Evolutionary conservation across 2,329 filamentous ascomycete species (phyloP).

Genomic region (Penicillium sp.): DNA sequence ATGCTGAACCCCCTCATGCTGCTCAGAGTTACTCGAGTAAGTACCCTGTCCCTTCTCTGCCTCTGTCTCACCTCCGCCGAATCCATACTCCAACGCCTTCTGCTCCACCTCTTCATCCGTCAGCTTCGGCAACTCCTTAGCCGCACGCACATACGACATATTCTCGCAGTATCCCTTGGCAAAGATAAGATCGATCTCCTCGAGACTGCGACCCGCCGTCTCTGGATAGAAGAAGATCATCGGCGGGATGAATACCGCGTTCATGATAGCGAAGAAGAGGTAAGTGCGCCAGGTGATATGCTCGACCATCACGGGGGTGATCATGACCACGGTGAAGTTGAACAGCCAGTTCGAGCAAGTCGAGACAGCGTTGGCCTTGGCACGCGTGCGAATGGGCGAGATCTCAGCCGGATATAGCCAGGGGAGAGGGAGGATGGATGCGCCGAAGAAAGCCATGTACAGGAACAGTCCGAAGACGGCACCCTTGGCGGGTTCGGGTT

Average conservation of each 20-base stretch:
- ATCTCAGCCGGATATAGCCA: slow-evolving; percentile 60
- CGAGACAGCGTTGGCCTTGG: slow-evolving; percentile 60
- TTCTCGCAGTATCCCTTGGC: slow-evolving; percentile 50
- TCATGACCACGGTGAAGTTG: slow-evolving; percentile 61
- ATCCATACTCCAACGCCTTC: slow-evolving; percentile 39
- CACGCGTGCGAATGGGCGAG: slow-evolving; percentile 59
- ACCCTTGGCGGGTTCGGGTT: slow-evolving; percentile 35
- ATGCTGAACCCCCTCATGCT: slow-evolving; percentile 12
- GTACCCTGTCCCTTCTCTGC: slow-evolving; percentile 28
- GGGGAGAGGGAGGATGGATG: slow-evolving; percentile 66
- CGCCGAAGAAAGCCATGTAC: slow-evolving; percentile 71
- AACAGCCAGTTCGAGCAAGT: slow-evolving; percentile 61
- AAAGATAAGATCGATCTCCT: slow-evolving; percentile 52
- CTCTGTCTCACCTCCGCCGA: slow-evolving; percentile 19
- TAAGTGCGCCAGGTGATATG: slow-evolving; percentile 49
- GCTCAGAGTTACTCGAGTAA: slow-evolving; percentile 13
- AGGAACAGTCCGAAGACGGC: slow-evolving; percentile 66
- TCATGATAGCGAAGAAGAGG: slow-evolving; percentile 49
- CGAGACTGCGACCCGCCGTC: slow-evolving; percentile 49
- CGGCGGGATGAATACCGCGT: slow-evolving; percentile 53
- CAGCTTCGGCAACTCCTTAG: slow-evolving; percentile 39
- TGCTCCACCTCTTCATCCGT: slow-evolving; percentile 40
- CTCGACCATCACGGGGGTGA: slow-evolving; percentile 48
- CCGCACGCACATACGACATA: slow-evolving; percentile 43
- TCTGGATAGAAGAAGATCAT: slow-evolving; percentile 62